These are phyloP conservation scores for Rutidosis leptorrhynchoides DNA, from an alignment of 129 eudicot genomes.

Conservation along the genomic window DNA sequence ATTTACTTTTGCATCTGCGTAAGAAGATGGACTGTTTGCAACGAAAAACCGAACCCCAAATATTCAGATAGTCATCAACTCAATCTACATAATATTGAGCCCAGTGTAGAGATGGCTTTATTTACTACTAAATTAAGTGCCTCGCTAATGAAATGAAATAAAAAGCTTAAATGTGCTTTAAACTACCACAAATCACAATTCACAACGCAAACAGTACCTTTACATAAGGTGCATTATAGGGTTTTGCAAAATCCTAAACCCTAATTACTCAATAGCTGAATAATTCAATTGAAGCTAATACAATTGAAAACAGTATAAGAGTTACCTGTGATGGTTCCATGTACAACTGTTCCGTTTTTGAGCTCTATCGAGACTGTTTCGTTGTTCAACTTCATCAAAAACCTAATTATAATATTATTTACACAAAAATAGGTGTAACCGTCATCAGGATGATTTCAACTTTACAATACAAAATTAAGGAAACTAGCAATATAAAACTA, in stretches of 20 bases:
- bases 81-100: background rate
- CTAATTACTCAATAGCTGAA: slow-evolving; percentile 16
- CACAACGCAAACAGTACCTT: background rate
- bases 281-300: background rate
- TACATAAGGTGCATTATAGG: background rate
- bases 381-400: slow-evolving; percentile 94
- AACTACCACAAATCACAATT: background rate
- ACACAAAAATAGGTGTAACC: slow-evolving; percentile 20
- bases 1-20: slow-evolving; percentile 8
- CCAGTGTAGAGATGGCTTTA: background rate
- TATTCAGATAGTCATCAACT: background rate
- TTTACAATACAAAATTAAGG: background rate
- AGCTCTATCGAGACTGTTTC: slow-evolving; percentile 96
- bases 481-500: background rate
- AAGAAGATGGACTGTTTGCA: background rate
- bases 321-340: slow-evolving; percentile 80
- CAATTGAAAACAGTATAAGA: background rate
- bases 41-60: background rate
- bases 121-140: too few relatives aligned
- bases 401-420: slow-evolving; percentile 39
- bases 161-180: background rate
- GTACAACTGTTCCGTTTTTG: slow-evolving; percentile 85
- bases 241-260: slow-evolving; percentile 31
- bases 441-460: slow-evolving; percentile 49
- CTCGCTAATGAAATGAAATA: background rate